phyloP scores from a whole-genome alignment of 1,139 yeast species.

The Diutina pseudorugosa region DNA sequence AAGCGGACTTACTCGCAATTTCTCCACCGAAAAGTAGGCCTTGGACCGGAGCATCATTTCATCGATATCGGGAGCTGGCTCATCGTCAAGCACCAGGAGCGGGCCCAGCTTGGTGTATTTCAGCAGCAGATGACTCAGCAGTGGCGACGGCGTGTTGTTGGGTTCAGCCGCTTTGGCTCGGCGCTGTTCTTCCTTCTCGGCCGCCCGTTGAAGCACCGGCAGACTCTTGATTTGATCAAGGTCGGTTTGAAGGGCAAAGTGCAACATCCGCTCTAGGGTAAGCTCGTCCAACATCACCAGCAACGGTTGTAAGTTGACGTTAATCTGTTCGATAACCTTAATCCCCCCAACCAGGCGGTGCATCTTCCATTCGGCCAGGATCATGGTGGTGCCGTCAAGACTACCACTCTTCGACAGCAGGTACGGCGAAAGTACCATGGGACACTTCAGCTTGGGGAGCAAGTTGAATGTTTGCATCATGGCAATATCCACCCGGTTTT shows the following conservation, averaged over 20 bases:
- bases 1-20: slow-evolving; percentile 34
- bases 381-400: slow-evolving; percentile 13
- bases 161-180: slow-evolving; percentile 6
- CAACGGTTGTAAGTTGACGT: slow-evolving; percentile 41
- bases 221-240: slow-evolving; percentile 11
- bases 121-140: slow-evolving; percentile 4
- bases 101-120: background rate
- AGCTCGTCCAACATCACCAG: slow-evolving; percentile 47
- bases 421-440: background rate
- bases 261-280: slow-evolving; percentile 44
- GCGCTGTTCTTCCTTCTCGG: slow-evolving; percentile 4
- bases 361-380: slow-evolving; percentile 50
- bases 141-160: background rate
- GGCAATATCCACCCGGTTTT: background rate
- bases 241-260: slow-evolving; percentile 41
- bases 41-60: slow-evolving; percentile 52
- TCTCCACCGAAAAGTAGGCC: slow-evolving; percentile 41
- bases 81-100: slow-evolving; percentile 4
- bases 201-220: background rate
- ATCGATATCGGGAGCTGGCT: slow-evolving; percentile 18
- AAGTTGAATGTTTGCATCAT: slow-evolving; percentile 3
- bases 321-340: slow-evolving; percentile 42
- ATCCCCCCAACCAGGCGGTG: slow-evolving; percentile 61
- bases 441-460: background rate
- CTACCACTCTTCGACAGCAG: background rate